Evolutionary conservation across 495 filamentous ascomycete genomes (phyloP).

Genomic region (Aspergillus indologenus): DNA sequence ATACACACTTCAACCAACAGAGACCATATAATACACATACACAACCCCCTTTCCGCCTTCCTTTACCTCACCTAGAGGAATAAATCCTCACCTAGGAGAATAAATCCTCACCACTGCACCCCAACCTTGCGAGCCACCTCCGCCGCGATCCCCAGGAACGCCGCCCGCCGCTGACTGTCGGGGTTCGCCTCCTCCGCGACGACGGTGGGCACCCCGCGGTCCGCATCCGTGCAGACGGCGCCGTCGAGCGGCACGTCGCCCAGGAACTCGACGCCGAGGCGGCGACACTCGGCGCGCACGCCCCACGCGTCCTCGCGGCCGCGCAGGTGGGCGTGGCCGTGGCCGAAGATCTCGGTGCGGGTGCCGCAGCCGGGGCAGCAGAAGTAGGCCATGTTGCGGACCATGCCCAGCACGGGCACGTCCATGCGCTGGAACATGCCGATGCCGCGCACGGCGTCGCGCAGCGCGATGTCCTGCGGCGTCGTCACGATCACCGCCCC

Average conservation of each 20-base stretch:
- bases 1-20: neutral
- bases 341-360: constrained; percentile 70
- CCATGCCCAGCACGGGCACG: constrained; percentile 80
- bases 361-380: constrained; percentile 72
- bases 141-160: constrained; percentile 69
- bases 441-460: constrained; percentile 84
- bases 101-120: constrained; percentile 19
- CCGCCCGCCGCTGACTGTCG: constrained; percentile 62
- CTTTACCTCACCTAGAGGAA: neutral
- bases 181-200: constrained; percentile 80
- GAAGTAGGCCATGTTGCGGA: constrained; percentile 94
- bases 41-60: neutral
- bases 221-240: constrained; percentile 83
- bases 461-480: constrained; percentile 84
- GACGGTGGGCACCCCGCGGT: constrained; percentile 85
- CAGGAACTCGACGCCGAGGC: constrained; percentile 69
- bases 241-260: constrained; percentile 90
- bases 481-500: constrained; percentile 91
- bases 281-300: constrained; percentile 55
- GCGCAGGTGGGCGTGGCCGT: constrained; percentile 27
- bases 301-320: constrained; percentile 43
- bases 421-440: constrained; percentile 85
- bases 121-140: constrained; percentile 55
- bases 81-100: neutral
- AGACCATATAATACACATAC: too few relatives aligned